Evolutionary conservation across 2,329 filamentous ascomycete genomes (phyloP).

Genomic region (Ophiostoma sp.): DNA sequence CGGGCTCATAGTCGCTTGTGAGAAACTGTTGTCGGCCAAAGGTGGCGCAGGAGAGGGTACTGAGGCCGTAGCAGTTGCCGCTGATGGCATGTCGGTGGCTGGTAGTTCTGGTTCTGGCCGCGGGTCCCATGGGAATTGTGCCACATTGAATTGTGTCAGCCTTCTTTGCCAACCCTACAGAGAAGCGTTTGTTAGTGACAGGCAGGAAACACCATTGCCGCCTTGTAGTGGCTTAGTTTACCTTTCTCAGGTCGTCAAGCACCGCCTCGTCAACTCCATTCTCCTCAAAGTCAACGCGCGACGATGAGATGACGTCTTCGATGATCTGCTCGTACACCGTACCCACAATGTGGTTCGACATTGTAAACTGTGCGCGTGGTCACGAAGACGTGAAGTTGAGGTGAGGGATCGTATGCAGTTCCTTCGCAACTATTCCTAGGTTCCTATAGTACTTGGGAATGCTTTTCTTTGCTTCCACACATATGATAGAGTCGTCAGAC

Average conservation of each 20-base stretch:
- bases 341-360: constrained; percentile 62
- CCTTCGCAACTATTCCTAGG: neutral
- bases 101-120: constrained; percentile 54
- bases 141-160: constrained; percentile 76
- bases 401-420: neutral
- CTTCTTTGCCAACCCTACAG: constrained; percentile 77
- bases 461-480: neutral
- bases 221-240: constrained; percentile 44
- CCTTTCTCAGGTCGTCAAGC: constrained; percentile 74
- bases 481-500: neutral
- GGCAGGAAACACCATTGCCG: neutral
- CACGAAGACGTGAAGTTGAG: neutral
- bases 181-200: constrained; percentile 41
- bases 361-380: constrained; percentile 31
- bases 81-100: constrained; percentile 32
- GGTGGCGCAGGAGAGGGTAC: constrained; percentile 25
- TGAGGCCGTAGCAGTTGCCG: constrained; percentile 21
- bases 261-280: constrained; percentile 84
- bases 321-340: constrained; percentile 73
- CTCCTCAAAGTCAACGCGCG: constrained; percentile 93
- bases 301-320: constrained; percentile 83
- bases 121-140: constrained; percentile 92
- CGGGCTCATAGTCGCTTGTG: constrained; percentile 36
- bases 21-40: constrained; percentile 29
- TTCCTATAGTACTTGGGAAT: neutral